A percentile compares a stretch with the other conserved stretches of the same genome.
Evolutionary conservation across 441 rosid species (phyloP).

Genomic region (Erysimum pusillum): DNA sequence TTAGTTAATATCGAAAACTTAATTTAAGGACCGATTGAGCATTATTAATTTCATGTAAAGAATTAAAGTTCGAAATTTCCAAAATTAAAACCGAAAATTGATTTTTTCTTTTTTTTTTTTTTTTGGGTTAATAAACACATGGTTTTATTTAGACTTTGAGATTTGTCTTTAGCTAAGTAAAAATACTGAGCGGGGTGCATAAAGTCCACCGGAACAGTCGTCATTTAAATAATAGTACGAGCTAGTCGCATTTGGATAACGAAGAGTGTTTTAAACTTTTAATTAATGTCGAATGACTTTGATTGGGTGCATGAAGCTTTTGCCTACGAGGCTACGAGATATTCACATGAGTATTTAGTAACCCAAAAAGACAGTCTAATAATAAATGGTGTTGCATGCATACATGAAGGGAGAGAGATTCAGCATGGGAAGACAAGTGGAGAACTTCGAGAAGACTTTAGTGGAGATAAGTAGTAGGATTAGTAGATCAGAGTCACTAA

Average conservation of each 20-base stretch:
- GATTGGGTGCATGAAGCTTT: constrained; percentile 36
- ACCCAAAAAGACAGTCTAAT: neutral
- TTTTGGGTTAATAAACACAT: neutral
- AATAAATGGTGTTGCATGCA: constrained; percentile 36
- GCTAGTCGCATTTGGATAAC: neutral
- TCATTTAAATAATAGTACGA: neutral
- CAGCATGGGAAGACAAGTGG: constrained; percentile 77
- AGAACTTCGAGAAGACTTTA: constrained; percentile 75
- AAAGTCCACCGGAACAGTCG: neutral
- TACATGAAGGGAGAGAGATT: constrained; percentile 73
- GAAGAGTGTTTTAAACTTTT: neutral
- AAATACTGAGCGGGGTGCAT: neutral
- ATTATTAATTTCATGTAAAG: neutral
- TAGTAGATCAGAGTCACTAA: constrained; percentile 43
- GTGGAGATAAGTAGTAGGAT: constrained; percentile 57
- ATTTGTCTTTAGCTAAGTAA: neutral
- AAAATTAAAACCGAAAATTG: neutral
- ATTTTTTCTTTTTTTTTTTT: neutral
- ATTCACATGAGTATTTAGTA: constrained; percentile 20
- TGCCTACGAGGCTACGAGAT: neutral
- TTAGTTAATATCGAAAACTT: neutral
- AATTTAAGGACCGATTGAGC: neutral
- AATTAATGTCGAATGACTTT: constrained; percentile 9
- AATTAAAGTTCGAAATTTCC: neutral
- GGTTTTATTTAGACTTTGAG: neutral